A percentile compares a stretch with the other conserved stretches of the same genome.
Evolutionary conservation across 192 early-diverging fungal species (phyloP).

Genomic region (Coemansia sp.): DNA sequence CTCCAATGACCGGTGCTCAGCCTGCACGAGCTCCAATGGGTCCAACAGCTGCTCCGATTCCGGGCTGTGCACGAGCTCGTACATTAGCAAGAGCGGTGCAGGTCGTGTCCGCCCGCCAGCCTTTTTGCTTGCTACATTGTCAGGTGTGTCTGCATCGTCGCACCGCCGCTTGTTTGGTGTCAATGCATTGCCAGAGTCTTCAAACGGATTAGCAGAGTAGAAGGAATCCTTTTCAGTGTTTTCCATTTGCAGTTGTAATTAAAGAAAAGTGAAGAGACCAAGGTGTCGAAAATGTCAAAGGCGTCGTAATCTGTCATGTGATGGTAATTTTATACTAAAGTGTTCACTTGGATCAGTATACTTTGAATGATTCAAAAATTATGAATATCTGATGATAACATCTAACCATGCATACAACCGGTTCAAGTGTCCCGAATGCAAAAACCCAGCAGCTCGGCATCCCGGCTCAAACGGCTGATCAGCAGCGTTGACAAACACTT

Average conservation of each 20-base stretch:
- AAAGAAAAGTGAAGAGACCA: too few relatives aligned
- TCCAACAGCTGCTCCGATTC: too few relatives aligned
- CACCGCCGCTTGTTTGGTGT: too few relatives aligned
- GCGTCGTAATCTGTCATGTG: too few relatives aligned
- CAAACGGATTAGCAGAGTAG: too few relatives aligned
- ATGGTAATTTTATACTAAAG: too few relatives aligned
- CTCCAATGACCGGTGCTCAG: constrained; percentile 8
- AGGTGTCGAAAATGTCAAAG: too few relatives aligned
- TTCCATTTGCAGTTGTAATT: too few relatives aligned
- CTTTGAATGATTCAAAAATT: too few relatives aligned
- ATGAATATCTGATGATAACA: constrained; percentile 11
- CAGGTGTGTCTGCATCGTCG: neutral
- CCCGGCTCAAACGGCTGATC: constrained; percentile 16
- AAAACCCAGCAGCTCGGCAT: constrained; percentile 51
- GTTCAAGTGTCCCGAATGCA: constrained; percentile 65
- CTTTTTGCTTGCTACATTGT: constrained; percentile 8
- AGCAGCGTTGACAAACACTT: neutral
- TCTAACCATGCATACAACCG: constrained; percentile 62
- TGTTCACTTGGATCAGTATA: too few relatives aligned
- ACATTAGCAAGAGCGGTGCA: constrained; percentile 23
- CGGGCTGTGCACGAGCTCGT: constrained; percentile 6
- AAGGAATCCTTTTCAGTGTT: too few relatives aligned
- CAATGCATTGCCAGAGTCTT: too few relatives aligned
- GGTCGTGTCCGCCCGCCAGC: constrained; percentile 16
- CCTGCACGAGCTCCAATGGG: neutral